Percentiles rank a stretch among this genome's conserved stretches.
phyloP scores from a whole-genome alignment of 148 eudicot genomes.

The Silene uniflora region DNA sequence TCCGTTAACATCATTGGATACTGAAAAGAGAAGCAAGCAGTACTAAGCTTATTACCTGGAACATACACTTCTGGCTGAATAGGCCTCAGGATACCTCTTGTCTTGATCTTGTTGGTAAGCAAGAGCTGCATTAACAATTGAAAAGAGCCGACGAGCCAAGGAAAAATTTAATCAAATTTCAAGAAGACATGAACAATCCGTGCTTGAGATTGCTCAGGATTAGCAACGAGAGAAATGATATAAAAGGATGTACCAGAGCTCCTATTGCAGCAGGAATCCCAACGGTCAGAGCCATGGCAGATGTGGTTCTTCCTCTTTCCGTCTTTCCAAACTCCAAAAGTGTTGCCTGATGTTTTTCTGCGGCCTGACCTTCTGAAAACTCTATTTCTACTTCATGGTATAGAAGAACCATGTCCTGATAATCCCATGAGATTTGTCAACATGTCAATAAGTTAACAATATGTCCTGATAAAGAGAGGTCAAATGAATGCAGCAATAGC shows the following conservation, averaged over 20 bases:
- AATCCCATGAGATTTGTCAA: neutral
- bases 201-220: neutral
- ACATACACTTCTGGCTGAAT: no score
- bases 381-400: constrained; percentile 90
- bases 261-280: constrained; percentile 93
- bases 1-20: no score
- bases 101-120: constrained; percentile 65
- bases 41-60: no score
- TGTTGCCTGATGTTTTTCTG: constrained; percentile 69
- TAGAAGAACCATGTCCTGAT: constrained; percentile 91
- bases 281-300: constrained; percentile 93
- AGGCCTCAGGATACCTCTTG: constrained; percentile 65
- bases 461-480: no score
- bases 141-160: neutral
- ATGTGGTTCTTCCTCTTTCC: constrained; percentile 48
- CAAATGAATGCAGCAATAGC: no score
- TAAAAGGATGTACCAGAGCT: constrained; percentile 60
- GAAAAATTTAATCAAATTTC: neutral
- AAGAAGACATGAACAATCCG: neutral
- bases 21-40: no score
- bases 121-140: constrained; percentile 51
- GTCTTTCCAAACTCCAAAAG: constrained; percentile 80
- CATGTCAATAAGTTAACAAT: neutral
- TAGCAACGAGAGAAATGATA: neutral
- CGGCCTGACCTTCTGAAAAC: constrained; percentile 42